phyloP scores from a whole-genome alignment of 495 filamentous ascomycete species.

The Trichoderma asperelloides region DNA sequence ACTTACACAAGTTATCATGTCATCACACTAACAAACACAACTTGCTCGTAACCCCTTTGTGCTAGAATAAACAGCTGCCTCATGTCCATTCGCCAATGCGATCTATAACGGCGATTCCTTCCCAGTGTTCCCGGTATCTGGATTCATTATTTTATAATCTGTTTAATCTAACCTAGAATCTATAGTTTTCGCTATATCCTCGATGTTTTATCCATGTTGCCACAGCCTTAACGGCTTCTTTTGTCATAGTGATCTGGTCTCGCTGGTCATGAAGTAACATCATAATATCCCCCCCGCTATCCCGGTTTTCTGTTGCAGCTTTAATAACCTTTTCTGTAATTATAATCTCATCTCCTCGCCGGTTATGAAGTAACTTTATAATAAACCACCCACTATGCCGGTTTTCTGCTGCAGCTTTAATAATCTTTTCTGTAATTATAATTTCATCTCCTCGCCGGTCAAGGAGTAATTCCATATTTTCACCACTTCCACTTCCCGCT shows the following conservation, averaged over 20 bases:
- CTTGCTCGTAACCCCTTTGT: too few relatives aligned
- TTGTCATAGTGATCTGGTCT: neutral
- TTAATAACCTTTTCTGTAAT: too few relatives aligned
- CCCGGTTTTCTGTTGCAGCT: neutral
- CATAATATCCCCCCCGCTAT: neutral
- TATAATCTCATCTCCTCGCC: neutral
- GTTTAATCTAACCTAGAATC: too few relatives aligned
- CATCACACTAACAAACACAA: too few relatives aligned
- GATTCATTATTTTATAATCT: too few relatives aligned
- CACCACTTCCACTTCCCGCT: neutral
- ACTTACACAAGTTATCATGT: too few relatives aligned
- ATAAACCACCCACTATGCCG: neutral
- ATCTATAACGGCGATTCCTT: too few relatives aligned
- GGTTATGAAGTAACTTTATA: neutral
- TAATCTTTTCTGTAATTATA: neutral
- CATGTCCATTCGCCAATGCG: too few relatives aligned
- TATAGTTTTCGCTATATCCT: too few relatives aligned
- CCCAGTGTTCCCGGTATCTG: too few relatives aligned
- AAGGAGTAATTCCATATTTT: neutral
- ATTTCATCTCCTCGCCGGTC: neutral
- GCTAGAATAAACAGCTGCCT: too few relatives aligned
- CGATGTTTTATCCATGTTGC: too few relatives aligned
- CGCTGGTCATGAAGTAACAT: neutral
- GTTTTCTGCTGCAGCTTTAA: neutral
- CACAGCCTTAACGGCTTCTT: neutral